Base-by-base conservation (phyloP, 163 green algal species). In the Scenedesmus sp. region DNA sequence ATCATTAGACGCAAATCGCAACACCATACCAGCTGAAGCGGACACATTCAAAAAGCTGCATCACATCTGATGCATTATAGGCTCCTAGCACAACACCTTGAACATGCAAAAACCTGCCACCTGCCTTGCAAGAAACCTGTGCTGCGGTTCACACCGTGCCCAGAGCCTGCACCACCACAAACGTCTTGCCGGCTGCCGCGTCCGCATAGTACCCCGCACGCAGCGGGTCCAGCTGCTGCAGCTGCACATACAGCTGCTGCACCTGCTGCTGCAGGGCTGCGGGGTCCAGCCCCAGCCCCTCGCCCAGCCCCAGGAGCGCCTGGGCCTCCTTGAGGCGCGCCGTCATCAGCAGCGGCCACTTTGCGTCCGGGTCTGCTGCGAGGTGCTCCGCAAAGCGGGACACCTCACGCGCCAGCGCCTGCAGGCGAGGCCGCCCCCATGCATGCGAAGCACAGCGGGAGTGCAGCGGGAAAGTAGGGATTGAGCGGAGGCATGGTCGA, bases 311-410 rank as follows among this genome's bases (percentile, higher is more conserved):
- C 49, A 92, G 56, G 15, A 85, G 81, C 1, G 89, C 87, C 91
- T 95, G 92, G 16, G 94, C 91, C 89, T 97, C 93, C 79, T 93
- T 94, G 37, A 98, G 85, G 4, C 94, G 83, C 13, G 96, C 95
- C 78, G 95, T 89, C 30, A 94, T 96, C 35, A 98, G 93, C 61
- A 97, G 90, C 53, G 96, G 94, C 97, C 97, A 98, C 83, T 97
- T 98, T 30, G 93, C 93, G 22, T 96, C 94, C 16, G 95, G 96
- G 65, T 98, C 95, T 18, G 95, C 80, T 16, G 93, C 90, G 43
- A 97, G 68, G 35, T 97, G 89, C 82, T 96, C 95, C 22, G 94
- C 92, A 56, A 96, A 81, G 2, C 93, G 73, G 0, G 46, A 61
- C 4, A 94, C 87, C 93, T 98, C 96, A 0, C 93, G 84, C 18